phyloP scores from a whole-genome alignment of 257 asterid species.

The Voacanga thouarsii region DNA sequence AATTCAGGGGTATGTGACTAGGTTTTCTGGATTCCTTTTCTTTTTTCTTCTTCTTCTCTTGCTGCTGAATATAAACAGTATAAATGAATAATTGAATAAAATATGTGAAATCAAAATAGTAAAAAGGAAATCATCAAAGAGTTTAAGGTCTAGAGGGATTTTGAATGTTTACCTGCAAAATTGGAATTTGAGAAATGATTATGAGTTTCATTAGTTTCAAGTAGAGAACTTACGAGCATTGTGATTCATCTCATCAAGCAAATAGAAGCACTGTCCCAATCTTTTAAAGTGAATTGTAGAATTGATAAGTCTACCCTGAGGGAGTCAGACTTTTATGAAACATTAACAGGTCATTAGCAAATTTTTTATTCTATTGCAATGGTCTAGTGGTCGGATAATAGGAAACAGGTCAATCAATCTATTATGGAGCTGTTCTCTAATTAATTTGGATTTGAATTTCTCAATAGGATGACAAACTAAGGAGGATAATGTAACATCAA shows the following conservation, averaged over 20 bases:
- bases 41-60: not conserved
- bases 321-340: not conserved
- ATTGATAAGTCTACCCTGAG: not conserved
- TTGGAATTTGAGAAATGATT: not conserved
- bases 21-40: not conserved
- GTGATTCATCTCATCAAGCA: not conserved
- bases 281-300: not conserved
- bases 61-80: too few species aligned
- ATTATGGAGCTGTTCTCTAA: not conserved
- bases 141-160: too few species aligned
- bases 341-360: not conserved
- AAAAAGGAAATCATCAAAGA: not conserved
- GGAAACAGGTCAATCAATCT: not conserved
- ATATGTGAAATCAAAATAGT: not conserved
- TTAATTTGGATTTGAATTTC: not conserved
- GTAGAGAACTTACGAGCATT: not conserved
- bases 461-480: not conserved
- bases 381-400: not conserved
- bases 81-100: not conserved
- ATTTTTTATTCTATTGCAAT: not conserved
- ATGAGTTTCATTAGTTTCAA: not conserved
- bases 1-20: slow-evolving; percentile 65
- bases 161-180: not conserved
- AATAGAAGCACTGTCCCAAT: not conserved
- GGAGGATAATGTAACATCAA: not conserved